Evolutionary conservation across 176 grass and related monocot genomes (phyloP).

Genomic region (Poa annua): DNA sequence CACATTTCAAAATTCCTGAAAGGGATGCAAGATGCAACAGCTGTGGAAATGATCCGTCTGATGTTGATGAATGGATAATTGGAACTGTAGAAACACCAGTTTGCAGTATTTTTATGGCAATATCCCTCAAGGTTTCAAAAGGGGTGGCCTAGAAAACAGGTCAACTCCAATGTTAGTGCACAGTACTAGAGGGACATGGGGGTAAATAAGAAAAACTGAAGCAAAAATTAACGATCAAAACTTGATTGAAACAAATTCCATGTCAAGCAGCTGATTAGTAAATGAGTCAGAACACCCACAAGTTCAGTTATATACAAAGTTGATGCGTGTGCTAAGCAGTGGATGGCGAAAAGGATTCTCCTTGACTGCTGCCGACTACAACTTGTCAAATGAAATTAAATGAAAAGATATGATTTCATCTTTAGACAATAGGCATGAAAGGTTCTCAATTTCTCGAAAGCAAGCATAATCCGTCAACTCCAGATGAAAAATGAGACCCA

Average conservation of each 20-base stretch:
- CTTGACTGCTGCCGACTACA: not conserved
- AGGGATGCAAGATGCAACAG: slow-evolving; percentile 96
- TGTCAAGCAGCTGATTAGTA: not conserved
- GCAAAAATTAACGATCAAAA: not conserved
- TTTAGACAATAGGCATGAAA: slow-evolving; percentile 21
- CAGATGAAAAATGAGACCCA: not conserved
- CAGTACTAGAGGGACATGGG: not conserved
- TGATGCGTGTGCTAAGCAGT: not conserved
- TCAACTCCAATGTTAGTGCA: slow-evolving; percentile 1
- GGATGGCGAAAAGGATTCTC: not conserved
- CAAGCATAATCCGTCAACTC: slow-evolving; percentile 1
- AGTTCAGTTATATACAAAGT: slow-evolving; percentile 5
- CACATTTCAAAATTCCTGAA: slow-evolving; percentile 98
- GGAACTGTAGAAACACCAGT: slow-evolving; percentile 83
- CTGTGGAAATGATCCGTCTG: slow-evolving; percentile 94
- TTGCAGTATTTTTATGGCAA: slow-evolving; percentile 86
- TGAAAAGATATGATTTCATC: not conserved
- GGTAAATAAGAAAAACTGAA: not conserved
- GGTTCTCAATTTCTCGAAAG: not conserved
- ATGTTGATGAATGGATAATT: slow-evolving; percentile 70
- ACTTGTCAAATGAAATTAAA: slow-evolving; percentile 16
- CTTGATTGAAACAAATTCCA: not conserved
- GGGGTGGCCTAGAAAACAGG: slow-evolving; percentile 65
- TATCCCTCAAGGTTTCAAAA: slow-evolving; percentile 82
- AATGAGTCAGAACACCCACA: not conserved